Conservation (phyloP, 1,139 yeast species). For the Debaryomycetaceae sp. region DNA sequence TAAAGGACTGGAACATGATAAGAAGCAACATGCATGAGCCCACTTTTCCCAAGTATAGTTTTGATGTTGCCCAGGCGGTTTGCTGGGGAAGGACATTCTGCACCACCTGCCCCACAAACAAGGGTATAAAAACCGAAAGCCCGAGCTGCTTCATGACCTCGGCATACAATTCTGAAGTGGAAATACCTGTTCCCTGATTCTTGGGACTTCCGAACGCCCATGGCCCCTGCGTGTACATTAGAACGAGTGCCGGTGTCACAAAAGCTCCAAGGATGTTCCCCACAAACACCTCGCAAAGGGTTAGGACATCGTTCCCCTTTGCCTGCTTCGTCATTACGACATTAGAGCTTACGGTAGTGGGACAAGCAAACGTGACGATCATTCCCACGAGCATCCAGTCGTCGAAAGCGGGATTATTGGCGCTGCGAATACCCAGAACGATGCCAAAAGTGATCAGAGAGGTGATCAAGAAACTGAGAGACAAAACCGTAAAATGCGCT, state of each 20-base stretch:
- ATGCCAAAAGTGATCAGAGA: conserved; percentile 69
- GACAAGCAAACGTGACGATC: conserved; percentile 75
- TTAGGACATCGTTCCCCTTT: conserved; percentile 67
- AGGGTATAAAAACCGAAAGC: conserved; percentile 69
- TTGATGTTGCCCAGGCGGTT: conserved; percentile 48
- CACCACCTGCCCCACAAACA: conserved; percentile 77
- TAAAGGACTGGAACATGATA: conserved; percentile 77
- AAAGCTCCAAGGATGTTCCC: conserved; percentile 83
- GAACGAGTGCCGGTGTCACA: conserved; percentile 74
- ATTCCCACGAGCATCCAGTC: conserved; percentile 71
- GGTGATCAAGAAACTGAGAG: conserved; percentile 64
- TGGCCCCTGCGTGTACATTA: conserved; percentile 48
- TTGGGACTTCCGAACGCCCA: conserved; percentile 85
- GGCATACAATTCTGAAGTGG: conserved; percentile 49
- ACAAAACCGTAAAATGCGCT: conserved; percentile 63
- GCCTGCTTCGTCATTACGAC: conserved; percentile 87
- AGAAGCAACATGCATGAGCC: conserved; percentile 70
- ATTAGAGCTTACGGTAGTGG: conserved; percentile 84
- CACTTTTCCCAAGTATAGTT: conserved; percentile 54
- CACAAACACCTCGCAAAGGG: conserved; percentile 74
- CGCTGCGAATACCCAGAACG: conserved; percentile 51
- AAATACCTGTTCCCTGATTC: conserved; percentile 32
- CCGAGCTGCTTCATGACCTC: conserved; percentile 83
- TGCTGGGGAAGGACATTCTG: conserved; percentile 61
- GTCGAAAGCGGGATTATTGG: conserved; percentile 49